A percentile compares a stretch with the other conserved stretches of the same genome.
These are phyloP conservation scores for Phytophthora tubulina DNA, from an alignment of 352 stramenopile genomes.

Conservation along the genomic window DNA sequence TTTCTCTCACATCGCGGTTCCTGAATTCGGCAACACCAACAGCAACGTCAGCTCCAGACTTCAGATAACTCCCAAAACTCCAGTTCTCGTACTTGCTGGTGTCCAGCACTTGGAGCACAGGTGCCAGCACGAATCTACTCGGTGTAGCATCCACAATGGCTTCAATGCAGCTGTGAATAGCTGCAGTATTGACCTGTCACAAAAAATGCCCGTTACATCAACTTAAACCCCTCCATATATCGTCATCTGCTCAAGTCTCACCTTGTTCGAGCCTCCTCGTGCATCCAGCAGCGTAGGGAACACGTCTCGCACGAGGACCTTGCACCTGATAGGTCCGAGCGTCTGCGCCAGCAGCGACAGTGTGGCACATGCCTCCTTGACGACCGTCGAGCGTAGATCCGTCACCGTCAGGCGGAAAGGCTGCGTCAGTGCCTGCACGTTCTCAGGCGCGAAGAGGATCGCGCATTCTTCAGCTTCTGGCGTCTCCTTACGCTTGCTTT, in stretches of 20 bases:
- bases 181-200: constrained; percentile 56
- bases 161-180: constrained; percentile 66
- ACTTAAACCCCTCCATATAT: background rate
- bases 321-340: constrained; percentile 52
- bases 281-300: constrained; percentile 71
- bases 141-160: constrained; percentile 51
- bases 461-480: background rate
- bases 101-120: constrained; percentile 53
- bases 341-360: constrained; percentile 50
- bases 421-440: constrained; percentile 61
- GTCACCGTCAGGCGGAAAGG: constrained; percentile 66
- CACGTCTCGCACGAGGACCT: constrained; percentile 66
- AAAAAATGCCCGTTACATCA: constrained; percentile 3
- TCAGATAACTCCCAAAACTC: background rate
- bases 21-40: constrained; percentile 29
- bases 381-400: constrained; percentile 67
- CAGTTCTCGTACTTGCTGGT: constrained; percentile 57
- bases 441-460: constrained; percentile 55
- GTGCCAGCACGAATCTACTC: constrained; percentile 60
- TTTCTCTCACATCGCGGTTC: constrained; percentile 71
- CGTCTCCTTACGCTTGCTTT: constrained; percentile 8
- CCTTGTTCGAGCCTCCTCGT: constrained; percentile 66
- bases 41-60: constrained; percentile 14
- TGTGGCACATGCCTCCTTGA: constrained; percentile 70
- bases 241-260: constrained; percentile 14